Evolutionary conservation across 441 rosid genomes (phyloP).

Genomic region (Bruguiera hainesii): DNA sequence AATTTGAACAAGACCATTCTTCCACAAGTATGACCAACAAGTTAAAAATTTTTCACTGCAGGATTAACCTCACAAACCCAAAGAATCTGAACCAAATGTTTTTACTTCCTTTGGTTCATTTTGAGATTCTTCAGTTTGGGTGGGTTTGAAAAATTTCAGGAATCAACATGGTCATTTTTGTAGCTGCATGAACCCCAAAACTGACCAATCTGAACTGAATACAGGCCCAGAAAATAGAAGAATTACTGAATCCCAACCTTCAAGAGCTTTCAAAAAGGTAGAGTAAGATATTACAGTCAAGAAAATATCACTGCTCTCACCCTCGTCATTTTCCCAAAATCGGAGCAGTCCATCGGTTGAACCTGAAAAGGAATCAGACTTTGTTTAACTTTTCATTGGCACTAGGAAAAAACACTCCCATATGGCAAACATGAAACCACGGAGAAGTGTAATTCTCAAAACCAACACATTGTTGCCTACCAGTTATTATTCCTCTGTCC

Average conservation of each 20-base stretch:
- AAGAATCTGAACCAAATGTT: no score
- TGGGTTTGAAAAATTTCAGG: no score
- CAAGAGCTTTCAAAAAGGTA: neutral
- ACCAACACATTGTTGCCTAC: constrained; percentile 30
- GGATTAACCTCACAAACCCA: no score
- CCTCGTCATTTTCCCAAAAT: constrained; percentile 95
- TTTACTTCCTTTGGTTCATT: no score
- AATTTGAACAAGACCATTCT: no score
- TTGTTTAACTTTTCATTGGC: constrained; percentile 11
- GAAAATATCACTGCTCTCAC: constrained; percentile 36
- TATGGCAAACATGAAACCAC: neutral
- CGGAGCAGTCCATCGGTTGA: constrained; percentile 95
- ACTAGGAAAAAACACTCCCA: constrained; percentile 1
- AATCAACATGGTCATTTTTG: no score
- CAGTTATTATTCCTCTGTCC: constrained; percentile 96
- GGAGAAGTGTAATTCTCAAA: neutral
- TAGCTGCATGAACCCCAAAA: no score
- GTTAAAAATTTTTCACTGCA: no score
- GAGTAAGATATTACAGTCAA: neutral
- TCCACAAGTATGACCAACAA: no score
- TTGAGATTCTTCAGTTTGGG: no score
- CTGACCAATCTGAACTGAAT: no score
- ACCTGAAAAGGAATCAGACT: constrained; percentile 49
- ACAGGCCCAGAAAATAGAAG: neutral
- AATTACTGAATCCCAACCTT: neutral